phyloP scores from a whole-genome alignment of 169 alveolate genomes.

The Ichthyophthirius multifiliis region DNA sequence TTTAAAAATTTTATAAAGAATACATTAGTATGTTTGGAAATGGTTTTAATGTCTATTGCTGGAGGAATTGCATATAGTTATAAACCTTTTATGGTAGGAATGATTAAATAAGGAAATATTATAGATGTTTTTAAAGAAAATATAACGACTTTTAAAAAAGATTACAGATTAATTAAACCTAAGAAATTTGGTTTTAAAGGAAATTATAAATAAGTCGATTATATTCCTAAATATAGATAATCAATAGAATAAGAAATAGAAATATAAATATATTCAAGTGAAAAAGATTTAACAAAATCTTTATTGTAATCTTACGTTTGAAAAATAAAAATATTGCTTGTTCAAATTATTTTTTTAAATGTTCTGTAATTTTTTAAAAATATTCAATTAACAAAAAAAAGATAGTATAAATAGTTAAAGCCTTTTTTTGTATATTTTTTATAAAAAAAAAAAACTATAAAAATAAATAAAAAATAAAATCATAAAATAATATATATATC shows the following conservation, averaged over 20 bases:
- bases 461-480: too few species aligned
- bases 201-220: background rate
- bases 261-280: too few species aligned
- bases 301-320: too few species aligned
- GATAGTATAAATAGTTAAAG: too few species aligned
- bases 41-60: conserved; percentile 36
- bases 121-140: conserved; percentile 19
- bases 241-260: background rate
- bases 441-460: too few species aligned
- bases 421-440: too few species aligned
- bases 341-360: too few species aligned
- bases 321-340: too few species aligned
- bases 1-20: background rate
- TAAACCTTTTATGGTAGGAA: background rate
- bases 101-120: conserved; percentile 13
- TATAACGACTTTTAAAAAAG: conserved; percentile 26
- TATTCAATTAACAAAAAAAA: too few species aligned
- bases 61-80: conserved; percentile 33
- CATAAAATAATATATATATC: too few species aligned
- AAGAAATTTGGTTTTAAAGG: conserved; percentile 35
- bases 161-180: conserved; percentile 41
- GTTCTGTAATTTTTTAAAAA: too few species aligned
- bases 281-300: too few species aligned
- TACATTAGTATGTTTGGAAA: conserved; percentile 42
- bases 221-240: background rate